Conservation (phyloP, 495 filamentous ascomycete species). For the Neurospora intermedia region DNA sequence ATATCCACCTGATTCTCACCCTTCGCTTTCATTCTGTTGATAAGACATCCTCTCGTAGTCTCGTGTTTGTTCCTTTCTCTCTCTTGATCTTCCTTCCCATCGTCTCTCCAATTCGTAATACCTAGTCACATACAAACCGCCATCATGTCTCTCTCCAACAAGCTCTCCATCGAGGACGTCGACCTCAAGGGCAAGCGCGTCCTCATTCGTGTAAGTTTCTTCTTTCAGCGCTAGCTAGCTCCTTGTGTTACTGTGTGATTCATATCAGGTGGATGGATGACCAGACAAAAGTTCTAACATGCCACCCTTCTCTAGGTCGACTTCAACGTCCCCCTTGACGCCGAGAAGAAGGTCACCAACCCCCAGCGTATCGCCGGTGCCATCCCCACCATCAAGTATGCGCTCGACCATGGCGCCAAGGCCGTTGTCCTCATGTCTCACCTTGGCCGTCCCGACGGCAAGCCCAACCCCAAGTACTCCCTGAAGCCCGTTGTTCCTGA, state of each 20-base stretch:
- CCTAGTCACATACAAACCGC: neutral
- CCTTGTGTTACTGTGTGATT: neutral
- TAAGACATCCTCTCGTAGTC: neutral
- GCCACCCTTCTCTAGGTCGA: conserved; percentile 58
- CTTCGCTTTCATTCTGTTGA: neutral
- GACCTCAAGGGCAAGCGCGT: conserved; percentile 98
- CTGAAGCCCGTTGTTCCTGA: conserved; percentile 85
- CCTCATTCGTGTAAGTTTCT: conserved; percentile 73
- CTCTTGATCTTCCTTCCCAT: neutral
- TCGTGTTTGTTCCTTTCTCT: neutral
- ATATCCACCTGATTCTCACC: neutral
- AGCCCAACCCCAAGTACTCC: conserved; percentile 83
- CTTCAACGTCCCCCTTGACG: conserved; percentile 97
- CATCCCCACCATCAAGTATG: conserved; percentile 96
- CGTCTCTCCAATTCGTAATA: neutral
- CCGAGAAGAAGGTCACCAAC: conserved; percentile 88
- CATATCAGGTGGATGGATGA: neutral
- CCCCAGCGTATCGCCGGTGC: conserved; percentile 96
- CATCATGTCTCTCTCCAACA: conserved; percentile 96
- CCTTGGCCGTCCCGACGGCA: conserved; percentile 88
- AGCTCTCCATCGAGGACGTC: conserved; percentile 90
- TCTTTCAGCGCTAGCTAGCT: conserved; percentile 6
- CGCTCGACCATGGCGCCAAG: conserved; percentile 87
- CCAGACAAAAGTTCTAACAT: neutral
- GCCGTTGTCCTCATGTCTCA: conserved; percentile 97